phyloP scores from a whole-genome alignment of 768 basidiomycete genomes.

The Leccinum sublutescens region DNA sequence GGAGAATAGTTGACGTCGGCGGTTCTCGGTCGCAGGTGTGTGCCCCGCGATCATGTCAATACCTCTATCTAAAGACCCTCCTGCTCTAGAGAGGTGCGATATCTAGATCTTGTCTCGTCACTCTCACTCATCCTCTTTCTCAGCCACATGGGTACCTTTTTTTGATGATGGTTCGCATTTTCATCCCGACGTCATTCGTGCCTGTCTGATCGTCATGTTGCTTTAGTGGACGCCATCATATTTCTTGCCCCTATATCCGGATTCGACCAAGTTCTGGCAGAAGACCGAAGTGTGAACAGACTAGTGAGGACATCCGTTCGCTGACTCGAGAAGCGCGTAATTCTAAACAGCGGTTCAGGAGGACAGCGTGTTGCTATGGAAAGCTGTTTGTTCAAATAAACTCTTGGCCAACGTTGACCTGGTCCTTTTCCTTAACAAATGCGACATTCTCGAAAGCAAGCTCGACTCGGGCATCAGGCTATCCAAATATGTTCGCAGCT shows the following conservation, averaged over 20 bases:
- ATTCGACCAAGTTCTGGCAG: conserved; percentile 53
- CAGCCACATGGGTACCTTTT: conserved; percentile 54
- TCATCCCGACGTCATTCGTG: background rate
- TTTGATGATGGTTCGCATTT: conserved; percentile 47
- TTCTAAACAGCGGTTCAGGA: conserved; percentile 42
- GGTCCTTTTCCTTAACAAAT: conserved; percentile 81
- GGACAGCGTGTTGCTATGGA: conserved; percentile 77
- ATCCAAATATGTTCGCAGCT: conserved; percentile 68
- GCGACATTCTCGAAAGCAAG: conserved; percentile 69
- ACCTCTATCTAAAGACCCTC: conserved; percentile 5
- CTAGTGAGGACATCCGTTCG: conserved; percentile 33
- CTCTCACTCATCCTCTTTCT: conserved; percentile 12
- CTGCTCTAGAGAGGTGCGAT: conserved; percentile 35
- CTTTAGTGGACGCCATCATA: conserved; percentile 46
- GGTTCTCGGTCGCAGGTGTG: conserved; percentile 52
- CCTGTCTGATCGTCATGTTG: background rate
- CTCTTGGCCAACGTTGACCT: conserved; percentile 70
- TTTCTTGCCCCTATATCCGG: conserved; percentile 60
- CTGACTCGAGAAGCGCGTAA: background rate
- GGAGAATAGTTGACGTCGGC: conserved; percentile 55
- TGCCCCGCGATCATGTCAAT: conserved; percentile 3
- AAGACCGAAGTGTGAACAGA: conserved; percentile 52
- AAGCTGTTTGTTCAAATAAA: conserved; percentile 66
- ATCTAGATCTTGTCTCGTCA: background rate
- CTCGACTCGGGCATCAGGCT: conserved; percentile 62